Evolutionary conservation across 306 rosid species (phyloP).

Genomic region (Pterocarpus santalinus): DNA sequence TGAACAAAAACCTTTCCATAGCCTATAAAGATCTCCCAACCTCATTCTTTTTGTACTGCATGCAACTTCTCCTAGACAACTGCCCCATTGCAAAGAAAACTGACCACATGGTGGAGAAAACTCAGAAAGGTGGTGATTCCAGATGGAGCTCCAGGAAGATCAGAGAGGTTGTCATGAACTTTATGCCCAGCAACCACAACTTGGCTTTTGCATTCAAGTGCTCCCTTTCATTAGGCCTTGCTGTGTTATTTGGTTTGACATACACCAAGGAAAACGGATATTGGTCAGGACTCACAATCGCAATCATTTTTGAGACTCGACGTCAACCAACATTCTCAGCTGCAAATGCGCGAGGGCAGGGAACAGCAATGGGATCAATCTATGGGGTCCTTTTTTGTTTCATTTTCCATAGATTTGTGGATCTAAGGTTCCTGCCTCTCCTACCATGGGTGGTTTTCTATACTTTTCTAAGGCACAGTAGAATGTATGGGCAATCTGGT

Average conservation of each 20-base stretch:
- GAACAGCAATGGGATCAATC: constrained; percentile 82
- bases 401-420: constrained; percentile 46
- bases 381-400: constrained; percentile 71
- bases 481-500: constrained; percentile 88
- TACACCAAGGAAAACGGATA: constrained; percentile 67
- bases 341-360: constrained; percentile 81
- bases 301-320: constrained; percentile 65
- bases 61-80: constrained; percentile 61
- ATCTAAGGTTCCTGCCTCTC: constrained; percentile 60
- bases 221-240: constrained; percentile 73
- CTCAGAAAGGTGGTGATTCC: constrained; percentile 20
- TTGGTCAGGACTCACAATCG: constrained; percentile 84
- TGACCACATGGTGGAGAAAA: constrained; percentile 1
- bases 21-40: constrained; percentile 56
- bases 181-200: constrained; percentile 52
- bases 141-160: constrained; percentile 34
- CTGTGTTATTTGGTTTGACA: constrained; percentile 70
- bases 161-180: constrained; percentile 39
- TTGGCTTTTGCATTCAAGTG: constrained; percentile 75
- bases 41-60: constrained; percentile 71
- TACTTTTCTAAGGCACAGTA: constrained; percentile 73
- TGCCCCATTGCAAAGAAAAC: constrained; percentile 43
- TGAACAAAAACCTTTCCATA: constrained; percentile 46
- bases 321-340: constrained; percentile 69
- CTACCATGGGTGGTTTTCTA: constrained; percentile 76